Percentiles rank a stretch among this genome's conserved stretches.
These are phyloP conservation scores for Parietaria judaica DNA, from an alignment of 306 rosid genomes.

Conservation along the genomic window DNA sequence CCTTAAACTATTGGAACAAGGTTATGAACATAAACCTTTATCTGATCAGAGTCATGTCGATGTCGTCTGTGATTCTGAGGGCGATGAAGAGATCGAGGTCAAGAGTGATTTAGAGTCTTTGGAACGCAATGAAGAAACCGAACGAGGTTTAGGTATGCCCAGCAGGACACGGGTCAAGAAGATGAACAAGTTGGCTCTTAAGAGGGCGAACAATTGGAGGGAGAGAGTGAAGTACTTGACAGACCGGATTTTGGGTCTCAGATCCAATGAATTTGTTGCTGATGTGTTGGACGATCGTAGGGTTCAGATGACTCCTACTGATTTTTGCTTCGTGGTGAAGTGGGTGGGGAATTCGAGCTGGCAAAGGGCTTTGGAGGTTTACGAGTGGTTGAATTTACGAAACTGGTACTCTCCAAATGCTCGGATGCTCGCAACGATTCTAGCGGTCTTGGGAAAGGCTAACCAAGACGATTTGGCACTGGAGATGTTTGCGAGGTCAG, in stretches of 20 bases:
- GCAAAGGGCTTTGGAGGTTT: slow-evolving; percentile 88
- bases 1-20: slow-evolving; percentile 35
- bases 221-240: slow-evolving; percentile 69
- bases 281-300: slow-evolving; percentile 66
- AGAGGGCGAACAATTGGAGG: slow-evolving; percentile 81
- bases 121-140: slow-evolving; percentile 33
- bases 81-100: slow-evolving; percentile 20
- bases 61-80: slow-evolving; percentile 25
- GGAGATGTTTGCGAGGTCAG: slow-evolving; percentile 64
- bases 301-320: slow-evolving; percentile 82
- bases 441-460: slow-evolving; percentile 84
- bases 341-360: slow-evolving; percentile 69
- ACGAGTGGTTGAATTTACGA: slow-evolving; percentile 76
- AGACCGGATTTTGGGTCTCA: slow-evolving; percentile 57
- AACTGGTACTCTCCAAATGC: slow-evolving; percentile 89
- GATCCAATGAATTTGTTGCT: slow-evolving; percentile 68
- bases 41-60: slow-evolving; percentile 30
- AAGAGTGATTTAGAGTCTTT: slow-evolving; percentile 13
- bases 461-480: slow-evolving; percentile 71
- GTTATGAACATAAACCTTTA: slow-evolving; percentile 19
- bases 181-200: slow-evolving; percentile 73
- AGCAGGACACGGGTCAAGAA: slow-evolving; percentile 53
- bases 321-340: slow-evolving; percentile 84
- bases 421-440: slow-evolving; percentile 80
- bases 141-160: slow-evolving; percentile 39